A percentile compares a stretch with the other conserved stretches of the same genome.
Evolutionary conservation across 331 rosid genomes (phyloP).

Genomic region (Cydonia oblonga): DNA sequence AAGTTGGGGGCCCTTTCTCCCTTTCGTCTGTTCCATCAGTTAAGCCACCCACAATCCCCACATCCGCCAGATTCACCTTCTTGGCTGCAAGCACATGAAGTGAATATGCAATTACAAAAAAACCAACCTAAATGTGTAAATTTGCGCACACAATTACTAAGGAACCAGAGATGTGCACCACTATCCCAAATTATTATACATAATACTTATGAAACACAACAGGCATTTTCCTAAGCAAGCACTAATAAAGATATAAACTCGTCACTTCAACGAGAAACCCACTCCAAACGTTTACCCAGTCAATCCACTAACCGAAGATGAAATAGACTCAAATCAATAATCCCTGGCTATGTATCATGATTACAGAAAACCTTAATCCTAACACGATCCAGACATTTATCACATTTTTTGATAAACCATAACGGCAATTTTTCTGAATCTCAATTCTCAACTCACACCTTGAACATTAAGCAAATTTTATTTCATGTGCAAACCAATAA

Average conservation of each 20-base stretch:
- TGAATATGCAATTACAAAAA: not conserved
- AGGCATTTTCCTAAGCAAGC: not conserved
- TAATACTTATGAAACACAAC: not conserved
- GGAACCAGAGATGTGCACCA: not conserved
- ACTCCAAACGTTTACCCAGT: not conserved
- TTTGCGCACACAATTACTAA: not conserved
- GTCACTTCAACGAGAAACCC: not conserved
- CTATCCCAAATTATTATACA: not conserved
- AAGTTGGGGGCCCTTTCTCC: constrained; percentile 63
- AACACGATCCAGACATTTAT: not conserved
- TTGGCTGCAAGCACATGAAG: constrained; percentile 56
- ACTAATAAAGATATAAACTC: not conserved
- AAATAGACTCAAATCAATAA: not conserved
- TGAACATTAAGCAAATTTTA: not conserved
- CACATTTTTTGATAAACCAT: not conserved
- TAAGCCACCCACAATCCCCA: constrained; percentile 81
- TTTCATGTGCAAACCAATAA: not conserved
- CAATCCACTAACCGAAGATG: not conserved
- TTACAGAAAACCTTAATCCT: not conserved
- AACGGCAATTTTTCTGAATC: not conserved
- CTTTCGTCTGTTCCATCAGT: constrained; percentile 62
- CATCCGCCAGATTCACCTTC: constrained; percentile 61
- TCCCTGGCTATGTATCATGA: not conserved
- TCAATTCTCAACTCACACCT: not conserved
- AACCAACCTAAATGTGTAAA: not conserved